Base-by-base conservation (phyloP, 2,329 filamentous ascomycete species). In the Tolypocladium inflatum region DNA sequence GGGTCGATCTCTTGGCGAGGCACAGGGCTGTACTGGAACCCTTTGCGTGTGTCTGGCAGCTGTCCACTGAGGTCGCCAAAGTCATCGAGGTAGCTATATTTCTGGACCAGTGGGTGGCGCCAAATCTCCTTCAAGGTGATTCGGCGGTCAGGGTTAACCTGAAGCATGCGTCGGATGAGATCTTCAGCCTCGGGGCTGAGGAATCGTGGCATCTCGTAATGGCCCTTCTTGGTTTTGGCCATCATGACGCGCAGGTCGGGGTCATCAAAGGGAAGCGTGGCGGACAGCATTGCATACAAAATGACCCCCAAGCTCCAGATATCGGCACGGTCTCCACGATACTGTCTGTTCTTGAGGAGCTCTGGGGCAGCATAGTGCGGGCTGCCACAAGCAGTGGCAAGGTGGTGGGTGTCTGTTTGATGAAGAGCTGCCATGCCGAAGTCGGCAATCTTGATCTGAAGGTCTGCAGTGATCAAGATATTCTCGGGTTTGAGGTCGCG, bases 401-500 rank as follows among this genome's bases (percentile, higher is more conserved):
- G 81, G 68, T 87, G 86, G 63, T 91, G 87, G 10, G 85, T 87
- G 30, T 84, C 81, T 4, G 89, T 89, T 70, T 97, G 93, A 62
- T 87, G 84, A 48, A 97, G 79, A 4, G 93, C 93, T 51, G 94
- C 94, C 92, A 99, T 97, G 48, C 94, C 93, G 71, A 99, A 99
- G 71, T 99, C 94, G 55, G 93, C 93, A 65, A 99, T 86, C 74
- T 97, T 99, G 71, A 97, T 86, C 59, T 89, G 85, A 56, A 87
- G 82, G 53, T 87, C 78, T 3, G 78, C 78, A 58, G 91, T 91
- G 55, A 99, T 80, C 21, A 99, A 79, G 52, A 99, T 97, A 66
- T 99, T 99, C 74, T 99, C 94, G 0, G 92, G 94, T 73, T 99
- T 99, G 56, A 99, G 79, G 66, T 99, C 94, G 30, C 94, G 89